Evolutionary conservation across 1,284 basidiomycete species (phyloP).

Genomic region (Sutorius eximius): DNA sequence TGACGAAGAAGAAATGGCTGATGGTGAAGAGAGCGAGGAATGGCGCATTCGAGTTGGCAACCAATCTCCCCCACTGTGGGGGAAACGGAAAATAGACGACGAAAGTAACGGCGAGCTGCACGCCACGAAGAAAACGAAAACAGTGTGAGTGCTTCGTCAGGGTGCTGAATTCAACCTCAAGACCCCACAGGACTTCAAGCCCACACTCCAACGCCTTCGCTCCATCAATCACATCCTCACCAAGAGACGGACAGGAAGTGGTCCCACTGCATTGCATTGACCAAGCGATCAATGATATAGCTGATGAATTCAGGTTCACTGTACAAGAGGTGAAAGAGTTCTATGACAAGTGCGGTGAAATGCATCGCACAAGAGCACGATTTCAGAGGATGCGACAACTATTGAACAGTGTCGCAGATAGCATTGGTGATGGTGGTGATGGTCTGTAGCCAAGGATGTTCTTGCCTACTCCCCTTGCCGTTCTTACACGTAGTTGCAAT

Average conservation of each 20-base stretch:
- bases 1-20: conserved; percentile 58
- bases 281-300: conserved; percentile 60
- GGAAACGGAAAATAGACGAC: conserved; percentile 50
- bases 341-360: conserved; percentile 67
- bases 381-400: conserved; percentile 66
- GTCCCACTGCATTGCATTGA: conserved; percentile 57
- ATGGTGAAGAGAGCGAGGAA: conserved; percentile 55
- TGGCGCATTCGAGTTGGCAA: conserved; percentile 66
- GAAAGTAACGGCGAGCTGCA: conserved; percentile 26
- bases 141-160: conserved; percentile 26
- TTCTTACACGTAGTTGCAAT: neutral
- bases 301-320: conserved; percentile 64
- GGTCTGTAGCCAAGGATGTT: conserved; percentile 12
- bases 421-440: conserved; percentile 26
- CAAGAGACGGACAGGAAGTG: conserved; percentile 7
- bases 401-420: conserved; percentile 44
- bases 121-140: conserved; percentile 28
- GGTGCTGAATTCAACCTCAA: neutral
- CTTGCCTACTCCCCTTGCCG: neutral
- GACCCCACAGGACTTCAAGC: conserved; percentile 3
- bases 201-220: conserved; percentile 2
- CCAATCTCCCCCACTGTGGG: conserved; percentile 66
- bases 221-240: conserved; percentile 5
- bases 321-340: conserved; percentile 71
- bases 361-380: conserved; percentile 57